A percentile compares a stretch with the other conserved stretches of the same genome.
phyloP scores from a whole-genome alignment of 2,329 filamentous ascomycete genomes.

The Aureobasidium vineae region DNA sequence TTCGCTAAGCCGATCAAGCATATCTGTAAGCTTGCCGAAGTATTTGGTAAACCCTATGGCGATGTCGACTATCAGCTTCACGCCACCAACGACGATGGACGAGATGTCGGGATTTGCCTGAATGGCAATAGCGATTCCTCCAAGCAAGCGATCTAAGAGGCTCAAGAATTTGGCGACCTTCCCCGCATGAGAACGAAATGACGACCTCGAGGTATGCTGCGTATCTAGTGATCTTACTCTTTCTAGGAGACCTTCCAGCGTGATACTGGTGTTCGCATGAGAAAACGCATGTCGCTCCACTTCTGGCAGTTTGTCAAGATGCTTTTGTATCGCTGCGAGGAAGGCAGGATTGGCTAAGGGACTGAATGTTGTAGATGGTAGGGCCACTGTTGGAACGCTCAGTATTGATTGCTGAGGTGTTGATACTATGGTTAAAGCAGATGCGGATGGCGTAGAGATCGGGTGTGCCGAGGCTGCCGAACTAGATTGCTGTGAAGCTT shows the following conservation, averaged over 20 bases:
- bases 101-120: conserved; percentile 1
- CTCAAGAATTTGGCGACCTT: neutral
- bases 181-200: neutral
- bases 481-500: neutral
- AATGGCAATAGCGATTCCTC: neutral
- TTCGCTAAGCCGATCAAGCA: neutral
- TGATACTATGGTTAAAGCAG: neutral
- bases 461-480: neutral
- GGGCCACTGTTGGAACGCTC: no score
- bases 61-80: conserved; percentile 2
- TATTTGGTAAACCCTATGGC: neutral
- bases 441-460: neutral
- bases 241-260: neutral
- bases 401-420: neutral
- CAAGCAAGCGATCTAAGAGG: neutral
- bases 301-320: neutral
- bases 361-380: neutral
- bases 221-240: neutral
- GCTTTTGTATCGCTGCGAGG: neutral
- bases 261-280: neutral
- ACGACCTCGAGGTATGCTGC: neutral
- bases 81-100: neutral
- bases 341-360: neutral
- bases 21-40: neutral
- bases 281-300: neutral